These are phyloP conservation scores for Flaveria ramosissima DNA, from an alignment of 129 eudicot genomes.

Conservation along the genomic window DNA sequence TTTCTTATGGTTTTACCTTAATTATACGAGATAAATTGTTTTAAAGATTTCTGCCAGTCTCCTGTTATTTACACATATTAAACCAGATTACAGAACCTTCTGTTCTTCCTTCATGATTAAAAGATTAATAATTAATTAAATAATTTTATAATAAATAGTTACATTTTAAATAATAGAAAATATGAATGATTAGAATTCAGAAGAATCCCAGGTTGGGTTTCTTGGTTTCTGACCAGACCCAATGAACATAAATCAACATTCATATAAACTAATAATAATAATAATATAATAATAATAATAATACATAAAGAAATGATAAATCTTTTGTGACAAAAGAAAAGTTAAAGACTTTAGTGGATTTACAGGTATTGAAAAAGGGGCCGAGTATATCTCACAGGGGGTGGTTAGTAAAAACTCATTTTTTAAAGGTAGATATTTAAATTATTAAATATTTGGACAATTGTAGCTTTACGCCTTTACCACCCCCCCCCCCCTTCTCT, in stretches of 20 bases:
- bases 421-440: constrained; percentile 21
- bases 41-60: constrained; percentile 31
- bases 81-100: constrained; percentile 38
- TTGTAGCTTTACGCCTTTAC: constrained; percentile 36
- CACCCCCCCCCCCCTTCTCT: too few species aligned
- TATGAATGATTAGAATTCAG: constrained; percentile 5
- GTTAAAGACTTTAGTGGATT: constrained; percentile 48
- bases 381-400: constrained; percentile 25
- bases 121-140: background rate
- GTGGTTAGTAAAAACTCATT: constrained; percentile 47
- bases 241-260: constrained; percentile 37
- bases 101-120: constrained; percentile 32
- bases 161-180: background rate
- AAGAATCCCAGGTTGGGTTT: constrained; percentile 57
- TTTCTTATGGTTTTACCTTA: background rate
- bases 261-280: background rate
- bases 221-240: constrained; percentile 51
- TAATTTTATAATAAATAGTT: background rate
- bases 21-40: background rate
- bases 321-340: constrained; percentile 31
- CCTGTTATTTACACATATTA: constrained; percentile 33
- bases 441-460: background rate
- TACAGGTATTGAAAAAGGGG: constrained; percentile 42
- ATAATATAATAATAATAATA: background rate
- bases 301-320: background rate